Evolutionary conservation across 116 monocot genomes (phyloP).

Genomic region (Trichopus zeylanicus): DNA sequence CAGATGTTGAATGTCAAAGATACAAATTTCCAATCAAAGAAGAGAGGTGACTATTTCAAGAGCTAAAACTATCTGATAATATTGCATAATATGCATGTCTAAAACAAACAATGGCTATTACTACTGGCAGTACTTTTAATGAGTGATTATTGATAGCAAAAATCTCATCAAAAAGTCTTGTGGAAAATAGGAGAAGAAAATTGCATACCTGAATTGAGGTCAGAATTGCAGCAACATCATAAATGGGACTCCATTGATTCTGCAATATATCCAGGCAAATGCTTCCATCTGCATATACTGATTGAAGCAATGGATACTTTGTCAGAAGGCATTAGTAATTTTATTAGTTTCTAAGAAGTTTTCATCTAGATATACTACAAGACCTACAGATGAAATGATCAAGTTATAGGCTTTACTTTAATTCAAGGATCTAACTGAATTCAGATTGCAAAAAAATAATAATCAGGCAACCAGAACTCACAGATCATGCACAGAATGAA

Average conservation of each 20-base stretch:
- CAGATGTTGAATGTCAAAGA: background rate
- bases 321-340: background rate
- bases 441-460: background rate
- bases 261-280: constrained; percentile 28
- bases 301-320: background rate
- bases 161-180: too few relatives aligned
- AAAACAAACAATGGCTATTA: too few relatives aligned
- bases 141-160: too few relatives aligned
- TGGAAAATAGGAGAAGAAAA: background rate
- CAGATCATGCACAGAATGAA: background rate
- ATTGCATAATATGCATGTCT: too few relatives aligned
- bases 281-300: constrained; percentile 28
- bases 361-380: background rate
- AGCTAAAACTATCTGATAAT: too few relatives aligned
- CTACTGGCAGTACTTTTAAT: too few relatives aligned
- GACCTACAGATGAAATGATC: background rate
- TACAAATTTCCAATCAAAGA: background rate
- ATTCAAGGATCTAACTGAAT: background rate
- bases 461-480: background rate
- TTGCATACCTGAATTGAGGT: constrained; percentile 16
- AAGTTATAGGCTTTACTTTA: background rate
- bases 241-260: constrained; percentile 26
- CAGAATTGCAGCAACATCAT: constrained; percentile 26
- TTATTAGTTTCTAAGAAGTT: background rate
- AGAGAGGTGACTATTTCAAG: too few relatives aligned